Percentiles rank a stretch among this genome's conserved stretches.
phyloP scores from a whole-genome alignment of 75 land plant species.

The Larix kaempferi region DNA sequence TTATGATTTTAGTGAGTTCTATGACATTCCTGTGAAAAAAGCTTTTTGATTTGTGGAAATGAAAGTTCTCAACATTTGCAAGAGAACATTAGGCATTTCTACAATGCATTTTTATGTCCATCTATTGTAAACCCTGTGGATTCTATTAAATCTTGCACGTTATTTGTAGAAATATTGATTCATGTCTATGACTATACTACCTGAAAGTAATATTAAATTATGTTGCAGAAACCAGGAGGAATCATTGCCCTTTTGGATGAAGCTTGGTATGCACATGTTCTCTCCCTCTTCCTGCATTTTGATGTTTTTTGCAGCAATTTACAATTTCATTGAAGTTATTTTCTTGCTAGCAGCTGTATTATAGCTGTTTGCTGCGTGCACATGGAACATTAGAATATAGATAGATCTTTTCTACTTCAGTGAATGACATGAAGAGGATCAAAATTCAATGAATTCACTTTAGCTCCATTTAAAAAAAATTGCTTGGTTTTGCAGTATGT shows the following conservation, averaged over 20 bases:
- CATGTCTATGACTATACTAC: background rate
- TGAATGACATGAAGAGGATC: background rate
- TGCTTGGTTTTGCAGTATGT: slow-evolving; percentile 75
- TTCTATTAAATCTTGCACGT: background rate
- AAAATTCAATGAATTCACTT: too few species aligned
- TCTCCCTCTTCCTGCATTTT: background rate
- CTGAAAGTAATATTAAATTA: slow-evolving; percentile 1
- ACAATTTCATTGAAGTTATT: background rate
- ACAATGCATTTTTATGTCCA: background rate
- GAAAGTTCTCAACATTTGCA: background rate
- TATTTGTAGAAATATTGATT: background rate
- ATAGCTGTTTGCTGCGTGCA: background rate
- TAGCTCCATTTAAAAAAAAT: too few species aligned
- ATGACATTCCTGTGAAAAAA: background rate
- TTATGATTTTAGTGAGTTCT: background rate
- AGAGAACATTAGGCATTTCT: background rate
- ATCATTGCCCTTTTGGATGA: slow-evolving; percentile 96
- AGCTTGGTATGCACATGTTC: slow-evolving; percentile 70
- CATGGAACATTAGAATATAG: background rate
- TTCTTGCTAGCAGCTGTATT: background rate
- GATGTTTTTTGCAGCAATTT: slow-evolving; percentile 2
- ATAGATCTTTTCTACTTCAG: background rate
- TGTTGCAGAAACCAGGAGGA: slow-evolving; percentile 92
- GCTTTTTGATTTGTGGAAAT: background rate
- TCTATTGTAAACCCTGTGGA: background rate